These are phyloP conservation scores for Haematococcus sp. DNA, from an alignment of 139 green algal species.

Conservation along the genomic window DNA sequence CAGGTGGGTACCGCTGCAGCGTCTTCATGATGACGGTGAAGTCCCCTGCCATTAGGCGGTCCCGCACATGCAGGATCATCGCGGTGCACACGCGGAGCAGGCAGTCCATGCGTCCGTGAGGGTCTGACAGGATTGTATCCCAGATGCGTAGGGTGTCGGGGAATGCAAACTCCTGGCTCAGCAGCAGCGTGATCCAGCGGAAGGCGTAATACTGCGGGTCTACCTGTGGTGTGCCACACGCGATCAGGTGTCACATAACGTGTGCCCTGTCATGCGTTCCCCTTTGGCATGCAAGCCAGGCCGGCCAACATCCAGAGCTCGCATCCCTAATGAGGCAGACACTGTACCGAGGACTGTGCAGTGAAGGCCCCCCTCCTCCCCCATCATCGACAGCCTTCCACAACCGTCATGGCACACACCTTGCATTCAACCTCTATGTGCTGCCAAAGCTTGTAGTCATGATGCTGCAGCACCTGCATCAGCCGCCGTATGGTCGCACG, in stretches of 20 bases:
- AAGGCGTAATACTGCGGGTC: conserved; percentile 94
- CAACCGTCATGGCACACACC: no score
- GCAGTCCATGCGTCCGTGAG: conserved; percentile 57
- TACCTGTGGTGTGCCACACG: conserved; percentile 37
- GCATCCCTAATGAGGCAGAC: no score
- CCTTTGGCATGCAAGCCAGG: no score
- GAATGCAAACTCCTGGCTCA: conserved; percentile 87
- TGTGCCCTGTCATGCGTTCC: no score
- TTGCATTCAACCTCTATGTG: conserved; percentile 42
- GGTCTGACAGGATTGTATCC: conserved; percentile 80
- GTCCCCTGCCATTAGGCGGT: conserved; percentile 58
- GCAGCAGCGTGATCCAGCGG: conserved; percentile 90
- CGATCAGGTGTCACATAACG: no score
- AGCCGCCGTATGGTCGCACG: conserved; percentile 73
- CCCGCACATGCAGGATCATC: conserved; percentile 73
- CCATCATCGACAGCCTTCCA: no score
- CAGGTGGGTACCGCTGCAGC: conserved; percentile 79
- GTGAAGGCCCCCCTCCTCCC: no score
- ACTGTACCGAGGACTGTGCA: no score
- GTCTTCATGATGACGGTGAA: conserved; percentile 90
- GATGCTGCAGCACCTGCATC: conserved; percentile 52
- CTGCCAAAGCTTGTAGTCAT: conserved; percentile 36
- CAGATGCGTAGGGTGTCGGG: conserved; percentile 83
- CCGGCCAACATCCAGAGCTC: no score
- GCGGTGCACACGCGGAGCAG: conserved; percentile 82